These are phyloP conservation scores for Scedosporium apiospermum DNA, from an alignment of 2,329 filamentous ascomycete species.

Conservation along the genomic window DNA sequence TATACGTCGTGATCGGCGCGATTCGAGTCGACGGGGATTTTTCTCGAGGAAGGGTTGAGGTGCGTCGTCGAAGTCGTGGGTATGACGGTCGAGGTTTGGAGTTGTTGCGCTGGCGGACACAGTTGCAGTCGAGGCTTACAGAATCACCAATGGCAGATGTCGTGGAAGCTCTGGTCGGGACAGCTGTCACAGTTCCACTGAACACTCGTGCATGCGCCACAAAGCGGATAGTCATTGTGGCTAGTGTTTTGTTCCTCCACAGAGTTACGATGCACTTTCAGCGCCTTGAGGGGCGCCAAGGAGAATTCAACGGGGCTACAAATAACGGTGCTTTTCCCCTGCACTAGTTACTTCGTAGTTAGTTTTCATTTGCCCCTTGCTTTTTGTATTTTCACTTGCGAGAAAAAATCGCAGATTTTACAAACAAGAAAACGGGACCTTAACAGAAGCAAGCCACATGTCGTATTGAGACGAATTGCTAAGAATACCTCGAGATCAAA, in stretches of 20 bases:
- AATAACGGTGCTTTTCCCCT: neutral
- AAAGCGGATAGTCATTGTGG: neutral
- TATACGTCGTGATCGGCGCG: too few relatives aligned
- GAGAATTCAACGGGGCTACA: neutral
- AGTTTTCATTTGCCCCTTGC: neutral
- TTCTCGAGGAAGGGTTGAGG: neutral
- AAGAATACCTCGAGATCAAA: too few relatives aligned
- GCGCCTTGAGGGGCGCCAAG: neutral
- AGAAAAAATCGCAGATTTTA: too few relatives aligned
- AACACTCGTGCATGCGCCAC: neutral
- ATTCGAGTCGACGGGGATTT: neutral
- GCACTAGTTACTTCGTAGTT: neutral
- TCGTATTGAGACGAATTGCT: too few relatives aligned
- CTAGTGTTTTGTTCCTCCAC: neutral
- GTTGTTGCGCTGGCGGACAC: neutral
- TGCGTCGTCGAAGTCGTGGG: neutral
- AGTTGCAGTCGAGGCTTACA: neutral
- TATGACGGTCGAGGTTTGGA: neutral
- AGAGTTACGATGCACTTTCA: neutral
- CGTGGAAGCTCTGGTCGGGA: conserved; percentile 15
- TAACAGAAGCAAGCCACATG: too few relatives aligned
- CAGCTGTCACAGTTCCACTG: conserved; percentile 13
- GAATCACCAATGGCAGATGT: neutral
- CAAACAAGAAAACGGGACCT: too few relatives aligned
- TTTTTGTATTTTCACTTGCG: neutral